These are phyloP conservation scores for Plectranthus barbatus DNA, from an alignment of 257 asterid genomes.

Conservation along the genomic window DNA sequence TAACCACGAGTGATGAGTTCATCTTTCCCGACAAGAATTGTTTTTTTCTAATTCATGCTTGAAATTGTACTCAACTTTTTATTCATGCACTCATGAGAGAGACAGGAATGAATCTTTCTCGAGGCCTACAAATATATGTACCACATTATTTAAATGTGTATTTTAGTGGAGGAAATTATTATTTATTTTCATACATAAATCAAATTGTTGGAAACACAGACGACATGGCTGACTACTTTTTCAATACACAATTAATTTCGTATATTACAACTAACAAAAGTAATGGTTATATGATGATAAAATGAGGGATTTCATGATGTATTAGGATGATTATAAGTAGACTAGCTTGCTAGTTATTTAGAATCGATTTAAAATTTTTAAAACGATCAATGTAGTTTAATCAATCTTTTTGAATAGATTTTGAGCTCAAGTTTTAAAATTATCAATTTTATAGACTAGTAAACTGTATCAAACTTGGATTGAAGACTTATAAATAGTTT, in stretches of 20 bases:
- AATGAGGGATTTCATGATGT: constrained; percentile 2
- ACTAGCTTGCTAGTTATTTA: no score
- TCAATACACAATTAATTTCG: neutral
- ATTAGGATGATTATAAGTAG: no score
- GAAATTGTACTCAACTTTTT: constrained; percentile 23
- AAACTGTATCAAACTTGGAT: no score
- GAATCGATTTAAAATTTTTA: no score
- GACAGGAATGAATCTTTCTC: constrained; percentile 41
- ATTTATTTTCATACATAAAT: neutral
- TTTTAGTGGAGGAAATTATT: neutral
- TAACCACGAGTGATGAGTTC: neutral
- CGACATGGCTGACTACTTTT: constrained; percentile 18
- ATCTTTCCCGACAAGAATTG: constrained; percentile 31
- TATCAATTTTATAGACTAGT: no score
- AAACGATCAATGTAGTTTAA: no score
- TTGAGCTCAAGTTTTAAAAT: no score
- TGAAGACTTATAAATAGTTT: no score
- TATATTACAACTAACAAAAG: constrained; percentile 13
- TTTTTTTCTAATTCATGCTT: constrained; percentile 24
- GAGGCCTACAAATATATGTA: constrained; percentile 37
- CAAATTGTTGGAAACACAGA: constrained; percentile 12
- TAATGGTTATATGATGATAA: constrained; percentile 2
- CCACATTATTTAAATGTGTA: constrained; percentile 10
- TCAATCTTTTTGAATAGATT: no score
- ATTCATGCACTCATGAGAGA: constrained; percentile 25